Evolutionary conservation across 148 eudicot genomes (phyloP), one percentile per base, ranked within the genome.

Genomic region (Fagopyrum esculentum): DNA sequence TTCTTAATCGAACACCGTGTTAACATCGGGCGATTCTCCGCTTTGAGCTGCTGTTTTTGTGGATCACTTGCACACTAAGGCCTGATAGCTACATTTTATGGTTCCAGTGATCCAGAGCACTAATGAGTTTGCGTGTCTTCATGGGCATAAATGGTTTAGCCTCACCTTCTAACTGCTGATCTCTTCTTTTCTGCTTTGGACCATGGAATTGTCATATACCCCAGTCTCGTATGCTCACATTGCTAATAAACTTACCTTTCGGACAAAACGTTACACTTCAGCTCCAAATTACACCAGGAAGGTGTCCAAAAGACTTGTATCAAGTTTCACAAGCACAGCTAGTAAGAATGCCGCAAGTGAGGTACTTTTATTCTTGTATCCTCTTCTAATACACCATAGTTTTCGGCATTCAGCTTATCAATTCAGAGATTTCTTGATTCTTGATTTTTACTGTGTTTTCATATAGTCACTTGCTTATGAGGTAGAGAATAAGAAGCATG

Each of bases 401-500:
- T 76, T 71, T 60, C 12, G 79, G 48, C 68, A 44, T 35, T 30
- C 30, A 43, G 51, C 26, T 84, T 78, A 80, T 80, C 79, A 75
- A 56, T 78, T 52, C 64, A 74, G 35, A 43, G 80, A 69, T 74
- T 79, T 50, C 43, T 69, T 47, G 16, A 72, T n/a, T 49, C 77
- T 47, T 57, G 6, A 35, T 66, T 66, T 35, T 35, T 35, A 40
- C 71, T 66, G 6, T 30, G 40, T 10, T 63, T 43, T 35, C 19
- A 40, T 66, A 17, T 35, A 82, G 90, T 77, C 78, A 8, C 78
- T 74, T 16, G 74, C 77, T 54, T 72, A 71, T 48, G 93, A 90
- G 77, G 66, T 90, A 12, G 98, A 94, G 78, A 89, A 72, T 76
- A 84, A 84, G 71, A 94, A 94, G 74, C 84, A 80, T 17, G 86